These are phyloP conservation scores for Limnomonas spitsbergensis DNA, from an alignment of 139 green algal species.

Conservation along the genomic window DNA sequence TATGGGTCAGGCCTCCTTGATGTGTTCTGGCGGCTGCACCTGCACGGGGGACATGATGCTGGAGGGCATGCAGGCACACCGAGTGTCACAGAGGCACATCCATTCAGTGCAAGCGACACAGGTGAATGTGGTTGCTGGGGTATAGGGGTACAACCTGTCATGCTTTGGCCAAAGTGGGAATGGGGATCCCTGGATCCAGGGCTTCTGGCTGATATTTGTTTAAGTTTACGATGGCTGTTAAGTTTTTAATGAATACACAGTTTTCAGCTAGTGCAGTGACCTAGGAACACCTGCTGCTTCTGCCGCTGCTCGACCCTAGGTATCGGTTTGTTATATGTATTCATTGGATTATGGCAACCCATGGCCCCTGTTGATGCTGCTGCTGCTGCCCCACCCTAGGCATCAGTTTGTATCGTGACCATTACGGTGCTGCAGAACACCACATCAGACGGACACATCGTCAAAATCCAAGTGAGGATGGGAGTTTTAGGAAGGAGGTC, in stretches of 20 bases:
- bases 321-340: neutral
- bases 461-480: neutral
- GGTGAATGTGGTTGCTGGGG: neutral
- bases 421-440: neutral
- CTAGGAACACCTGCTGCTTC: neutral
- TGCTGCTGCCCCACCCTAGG: too few species aligned
- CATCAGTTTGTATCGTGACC: neutral
- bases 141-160: too few species aligned
- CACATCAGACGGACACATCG: neutral
- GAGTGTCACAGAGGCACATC: conserved; percentile 4
- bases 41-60: neutral
- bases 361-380: neutral
- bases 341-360: neutral
- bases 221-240: too few species aligned
- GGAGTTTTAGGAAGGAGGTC: neutral
- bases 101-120: neutral
- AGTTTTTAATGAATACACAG: too few species aligned
- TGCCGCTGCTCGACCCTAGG: neutral
- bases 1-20: neutral
- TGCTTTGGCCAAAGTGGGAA: too few species aligned
- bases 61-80: neutral
- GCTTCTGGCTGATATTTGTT: too few species aligned
- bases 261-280: too few species aligned
- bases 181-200: too few species aligned
- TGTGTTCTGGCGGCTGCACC: neutral